A percentile compares a stretch with the other conserved stretches of the same genome.
Conservation (phyloP, 106 monocot genomes). For the Phalaenopsis equestris region DNA sequence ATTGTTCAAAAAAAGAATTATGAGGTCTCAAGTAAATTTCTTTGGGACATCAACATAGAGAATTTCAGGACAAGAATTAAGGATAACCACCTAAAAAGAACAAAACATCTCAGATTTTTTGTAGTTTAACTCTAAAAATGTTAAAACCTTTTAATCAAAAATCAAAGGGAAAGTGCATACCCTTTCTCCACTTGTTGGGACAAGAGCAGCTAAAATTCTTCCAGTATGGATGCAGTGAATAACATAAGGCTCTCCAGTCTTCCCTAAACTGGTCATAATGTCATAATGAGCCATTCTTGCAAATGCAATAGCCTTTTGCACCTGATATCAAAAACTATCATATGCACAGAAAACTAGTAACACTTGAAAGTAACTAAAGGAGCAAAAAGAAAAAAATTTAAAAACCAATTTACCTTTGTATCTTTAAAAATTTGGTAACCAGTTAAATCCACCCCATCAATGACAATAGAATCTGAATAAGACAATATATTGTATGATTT, state of each 20-base stretch:
- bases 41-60: background rate
- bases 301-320: conserved; percentile 83
- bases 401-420: conserved; percentile 35
- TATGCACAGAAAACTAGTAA: background rate
- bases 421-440: conserved; percentile 83
- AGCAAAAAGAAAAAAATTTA: background rate
- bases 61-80: background rate
- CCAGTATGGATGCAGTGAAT: conserved; percentile 93
- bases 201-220: conserved; percentile 89
- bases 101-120: background rate
- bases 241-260: conserved; percentile 87
- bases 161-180: conserved; percentile 25
- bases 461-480: conserved; percentile 60
- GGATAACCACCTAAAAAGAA: background rate
- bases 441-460: conserved; percentile 92
- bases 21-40: background rate
- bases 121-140: background rate
- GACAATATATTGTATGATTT: background rate
- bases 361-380: background rate
- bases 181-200: conserved; percentile 66
- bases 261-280: conserved; percentile 66
- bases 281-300: conserved; percentile 77
- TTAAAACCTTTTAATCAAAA: conserved; percentile 1
- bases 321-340: conserved; percentile 29
- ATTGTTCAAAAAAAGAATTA: background rate